phyloP scores from a whole-genome alignment of 257 asterid species.

The Solanum corneliomulleri region DNA sequence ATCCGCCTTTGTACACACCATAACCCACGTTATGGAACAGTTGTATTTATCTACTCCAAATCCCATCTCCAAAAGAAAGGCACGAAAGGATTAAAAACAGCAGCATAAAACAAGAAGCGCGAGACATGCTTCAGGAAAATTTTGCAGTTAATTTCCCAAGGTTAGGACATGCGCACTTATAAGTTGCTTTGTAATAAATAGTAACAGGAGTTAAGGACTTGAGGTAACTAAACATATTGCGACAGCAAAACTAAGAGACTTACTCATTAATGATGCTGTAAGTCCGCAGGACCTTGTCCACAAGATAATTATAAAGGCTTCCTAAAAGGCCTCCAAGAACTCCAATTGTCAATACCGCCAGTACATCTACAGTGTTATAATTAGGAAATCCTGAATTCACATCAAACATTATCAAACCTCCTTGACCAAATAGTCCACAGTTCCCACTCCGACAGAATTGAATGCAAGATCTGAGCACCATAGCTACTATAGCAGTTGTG shows the following conservation, averaged over 20 bases:
- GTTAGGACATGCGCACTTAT: neutral
- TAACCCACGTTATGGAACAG: neutral
- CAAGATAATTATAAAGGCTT: constrained; percentile 73
- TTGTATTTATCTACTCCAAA: neutral
- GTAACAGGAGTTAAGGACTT: neutral
- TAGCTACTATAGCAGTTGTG: constrained; percentile 93
- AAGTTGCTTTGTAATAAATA: neutral
- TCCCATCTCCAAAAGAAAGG: neutral
- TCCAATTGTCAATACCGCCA: constrained; percentile 72
- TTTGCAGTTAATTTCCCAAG: neutral
- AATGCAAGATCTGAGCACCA: constrained; percentile 61
- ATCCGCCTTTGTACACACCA: neutral
- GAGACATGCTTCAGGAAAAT: neutral
- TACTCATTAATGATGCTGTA: constrained; percentile 87
- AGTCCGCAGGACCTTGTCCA: constrained; percentile 76
- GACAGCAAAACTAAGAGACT: constrained; percentile 6
- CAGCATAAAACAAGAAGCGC: neutral
- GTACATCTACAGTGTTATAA: constrained; percentile 48
- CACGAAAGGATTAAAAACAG: neutral
- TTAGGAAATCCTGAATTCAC: constrained; percentile 49
- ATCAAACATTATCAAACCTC: constrained; percentile 90
- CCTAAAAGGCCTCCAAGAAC: constrained; percentile 87
- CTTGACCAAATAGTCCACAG: constrained; percentile 93
- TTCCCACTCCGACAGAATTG: constrained; percentile 55
- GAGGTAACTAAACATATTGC: neutral